Evolutionary conservation across 805 yeast genomes (phyloP), one percentile per base, ranked within the genome.

Genomic region (Saitoella complicata): DNA sequence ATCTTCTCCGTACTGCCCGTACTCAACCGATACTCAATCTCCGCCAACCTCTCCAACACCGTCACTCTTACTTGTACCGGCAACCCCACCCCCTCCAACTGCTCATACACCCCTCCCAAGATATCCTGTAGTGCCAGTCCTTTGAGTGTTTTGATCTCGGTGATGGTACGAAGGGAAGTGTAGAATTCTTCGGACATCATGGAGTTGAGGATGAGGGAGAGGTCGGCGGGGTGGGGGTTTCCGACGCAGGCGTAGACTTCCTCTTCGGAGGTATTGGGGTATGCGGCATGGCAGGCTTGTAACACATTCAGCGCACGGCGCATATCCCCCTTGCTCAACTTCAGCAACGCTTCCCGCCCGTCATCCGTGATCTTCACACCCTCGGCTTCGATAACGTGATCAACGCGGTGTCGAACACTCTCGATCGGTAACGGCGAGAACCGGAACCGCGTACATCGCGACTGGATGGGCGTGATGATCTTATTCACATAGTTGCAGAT

Each of bases 401-500:
- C 65, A 31, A 88, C 65, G 44, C 94, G 73, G 33, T 71, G 74
- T 48, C 70, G 69, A 30, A 88, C 76, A 1, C 95, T 85, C 2
- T 65, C 71, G 42, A 69, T 67, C 1, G 76, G 63, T 44, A 91
- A 66, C 3, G 98, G 98, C 39, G 82, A 75, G 64, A 91, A 91
- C 54, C 98, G 70, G 67, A 91, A 93, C 53, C 96, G 68, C 6
- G 98, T 91, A 61, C 98, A 91, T 61, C 99, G 75, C 38, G 95
- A 85, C 42, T 88, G 64, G 53, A 91, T 71, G 0, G 98, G 98
- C 1, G 98, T 97, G 49, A 88, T 88, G 54, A 91, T 67, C 57
- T 91, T 91, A 66, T 91, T 96, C 1, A 95, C 78, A 65, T 91
- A 91, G 60, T 91, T 91, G 41, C 98, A 91, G 43, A 91, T 81